These are phyloP conservation scores for Trichoderma sp. DNA, from an alignment of 2,329 filamentous ascomycete genomes.

Conservation along the genomic window DNA sequence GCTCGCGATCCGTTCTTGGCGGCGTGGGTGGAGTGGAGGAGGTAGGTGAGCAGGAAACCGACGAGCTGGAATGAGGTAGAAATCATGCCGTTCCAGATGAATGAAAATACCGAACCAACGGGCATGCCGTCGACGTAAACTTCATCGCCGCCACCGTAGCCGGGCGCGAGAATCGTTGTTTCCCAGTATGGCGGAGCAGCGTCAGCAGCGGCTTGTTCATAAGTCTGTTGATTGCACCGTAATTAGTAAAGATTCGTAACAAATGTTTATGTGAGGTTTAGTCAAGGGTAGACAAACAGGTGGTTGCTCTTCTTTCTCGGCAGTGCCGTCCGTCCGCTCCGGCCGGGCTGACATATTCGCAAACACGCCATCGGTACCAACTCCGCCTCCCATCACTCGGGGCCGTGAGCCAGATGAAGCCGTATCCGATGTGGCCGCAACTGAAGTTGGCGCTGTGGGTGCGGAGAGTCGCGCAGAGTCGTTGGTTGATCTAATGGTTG, in stretches of 20 bases:
- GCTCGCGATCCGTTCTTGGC: slow-evolving; percentile 97
- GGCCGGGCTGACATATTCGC: slow-evolving; percentile 93
- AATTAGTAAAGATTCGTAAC: not conserved
- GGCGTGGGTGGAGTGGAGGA: slow-evolving; percentile 95
- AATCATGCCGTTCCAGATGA: slow-evolving; percentile 93
- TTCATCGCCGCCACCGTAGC: slow-evolving; percentile 86
- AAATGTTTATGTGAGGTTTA: not conserved
- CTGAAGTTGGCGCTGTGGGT: slow-evolving; percentile 22
- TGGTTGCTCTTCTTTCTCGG: slow-evolving; percentile 81
- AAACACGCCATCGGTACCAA: slow-evolving; percentile 92
- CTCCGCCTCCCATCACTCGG: slow-evolving; percentile 68
- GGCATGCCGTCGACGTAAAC: slow-evolving; percentile 97
- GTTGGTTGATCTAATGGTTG: slow-evolving; percentile 32
- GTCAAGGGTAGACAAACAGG: slow-evolving; percentile 67
- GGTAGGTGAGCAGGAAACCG: slow-evolving; percentile 96
- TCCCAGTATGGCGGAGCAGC: slow-evolving; percentile 98
- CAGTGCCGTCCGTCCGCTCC: slow-evolving; percentile 69
- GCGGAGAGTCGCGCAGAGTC: slow-evolving; percentile 10
- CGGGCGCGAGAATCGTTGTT: slow-evolving; percentile 94
- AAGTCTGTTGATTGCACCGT: slow-evolving; percentile 65
- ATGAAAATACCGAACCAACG: slow-evolving; percentile 84
- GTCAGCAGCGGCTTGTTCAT: slow-evolving; percentile 97
- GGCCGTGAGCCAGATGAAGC: slow-evolving; percentile 47
- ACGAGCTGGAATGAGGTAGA: slow-evolving; percentile 97
- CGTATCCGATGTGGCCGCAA: slow-evolving; percentile 34